Percentiles rank a stretch among this genome's conserved stretches.
Evolutionary conservation across 495 filamentous ascomycete species (phyloP).

Genomic region (Thermothielavioides terrestris): DNA sequence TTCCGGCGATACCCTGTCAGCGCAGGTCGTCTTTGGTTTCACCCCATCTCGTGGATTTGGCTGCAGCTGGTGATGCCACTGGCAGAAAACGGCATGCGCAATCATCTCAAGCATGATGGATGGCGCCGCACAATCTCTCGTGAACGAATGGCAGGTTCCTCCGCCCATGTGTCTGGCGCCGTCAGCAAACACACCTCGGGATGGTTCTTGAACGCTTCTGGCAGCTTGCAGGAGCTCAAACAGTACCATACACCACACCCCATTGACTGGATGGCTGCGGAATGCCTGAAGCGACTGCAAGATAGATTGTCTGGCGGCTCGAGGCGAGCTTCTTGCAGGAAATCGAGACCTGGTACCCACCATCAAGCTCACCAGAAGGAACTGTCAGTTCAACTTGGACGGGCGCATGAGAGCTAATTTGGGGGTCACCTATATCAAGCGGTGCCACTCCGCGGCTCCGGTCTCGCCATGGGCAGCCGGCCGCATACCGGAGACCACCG

Average conservation of each 20-base stretch:
- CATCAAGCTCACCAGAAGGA: constrained; percentile 3
- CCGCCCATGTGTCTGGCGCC: constrained; percentile 1
- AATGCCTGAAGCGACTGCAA: not conserved
- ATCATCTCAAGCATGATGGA: constrained; percentile 3
- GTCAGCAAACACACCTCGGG: not conserved
- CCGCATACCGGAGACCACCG: constrained; percentile 6
- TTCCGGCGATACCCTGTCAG: not conserved
- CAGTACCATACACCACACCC: not conserved
- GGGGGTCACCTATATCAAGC: constrained; percentile 1
- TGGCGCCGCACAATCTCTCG: constrained; percentile 10
- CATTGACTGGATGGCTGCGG: constrained; percentile 3
- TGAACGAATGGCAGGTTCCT: constrained; percentile 2
- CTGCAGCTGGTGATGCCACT: not conserved
- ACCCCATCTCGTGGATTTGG: not conserved
- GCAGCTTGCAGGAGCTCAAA: constrained; percentile 12
- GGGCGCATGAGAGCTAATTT: constrained; percentile 8
- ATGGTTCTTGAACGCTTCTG: constrained; percentile 9
- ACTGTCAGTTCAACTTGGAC: not conserved
- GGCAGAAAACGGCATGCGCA: not conserved
- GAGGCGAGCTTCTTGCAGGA: constrained; percentile 11
- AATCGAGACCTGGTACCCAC: not conserved
- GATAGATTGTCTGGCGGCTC: constrained; percentile 2
- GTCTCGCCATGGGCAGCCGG: constrained; percentile 15
- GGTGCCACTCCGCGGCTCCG: constrained; percentile 8
- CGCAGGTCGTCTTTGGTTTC: not conserved